A percentile compares a stretch with the other conserved stretches of the same genome.
Evolutionary conservation across 2,329 filamentous ascomycete species (phyloP).

Genomic region (Sporothrix brunneoviolacea): DNA sequence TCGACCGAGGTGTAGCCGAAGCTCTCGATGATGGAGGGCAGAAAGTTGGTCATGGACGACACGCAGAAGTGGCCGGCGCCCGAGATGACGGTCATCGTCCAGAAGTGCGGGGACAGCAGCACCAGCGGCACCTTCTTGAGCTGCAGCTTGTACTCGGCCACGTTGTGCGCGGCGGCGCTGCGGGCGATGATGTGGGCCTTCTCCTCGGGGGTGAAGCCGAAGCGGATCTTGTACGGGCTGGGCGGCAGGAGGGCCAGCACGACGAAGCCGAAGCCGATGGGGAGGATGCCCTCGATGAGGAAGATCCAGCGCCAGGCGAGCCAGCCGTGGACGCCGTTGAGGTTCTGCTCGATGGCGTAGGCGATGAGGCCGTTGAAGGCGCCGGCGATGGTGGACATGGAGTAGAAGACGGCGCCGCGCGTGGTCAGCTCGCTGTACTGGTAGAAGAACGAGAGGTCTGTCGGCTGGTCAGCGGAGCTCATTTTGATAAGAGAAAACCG

Average conservation of each 20-base stretch:
- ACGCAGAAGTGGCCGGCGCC: slow-evolving; percentile 28
- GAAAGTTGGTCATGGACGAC: slow-evolving; percentile 27
- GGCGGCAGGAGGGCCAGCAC: too few relatives aligned
- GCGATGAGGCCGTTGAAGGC: slow-evolving; percentile 37
- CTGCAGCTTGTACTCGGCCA: slow-evolving; percentile 4
- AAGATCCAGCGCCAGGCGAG: slow-evolving; percentile 34
- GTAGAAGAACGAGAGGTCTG: slow-evolving; percentile 34
- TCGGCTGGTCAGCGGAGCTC: too few relatives aligned
- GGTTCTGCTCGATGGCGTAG: slow-evolving; percentile 24
- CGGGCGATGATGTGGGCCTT: too few relatives aligned
- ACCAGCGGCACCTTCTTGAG: slow-evolving; percentile 4
- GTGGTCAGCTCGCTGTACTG: slow-evolving; percentile 19
- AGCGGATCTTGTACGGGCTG: too few relatives aligned
- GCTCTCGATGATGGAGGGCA: slow-evolving; percentile 30
- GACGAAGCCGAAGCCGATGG: too few relatives aligned
- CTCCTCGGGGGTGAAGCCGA: too few relatives aligned
- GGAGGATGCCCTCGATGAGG: slow-evolving; percentile 34
- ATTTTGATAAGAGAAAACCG: too few relatives aligned
- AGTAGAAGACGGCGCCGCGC: slow-evolving; percentile 33
- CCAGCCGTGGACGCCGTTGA: slow-evolving; percentile 34
- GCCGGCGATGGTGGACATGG: slow-evolving; percentile 33
- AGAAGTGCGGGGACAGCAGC: slow-evolving; percentile 15
- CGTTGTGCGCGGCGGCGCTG: too few relatives aligned
- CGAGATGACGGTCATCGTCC: slow-evolving; percentile 19
- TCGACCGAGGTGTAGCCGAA: slow-evolving; percentile 27